phyloP scores from a whole-genome alignment of 116 monocot species.

The Phalaenopsis hybrid region DNA sequence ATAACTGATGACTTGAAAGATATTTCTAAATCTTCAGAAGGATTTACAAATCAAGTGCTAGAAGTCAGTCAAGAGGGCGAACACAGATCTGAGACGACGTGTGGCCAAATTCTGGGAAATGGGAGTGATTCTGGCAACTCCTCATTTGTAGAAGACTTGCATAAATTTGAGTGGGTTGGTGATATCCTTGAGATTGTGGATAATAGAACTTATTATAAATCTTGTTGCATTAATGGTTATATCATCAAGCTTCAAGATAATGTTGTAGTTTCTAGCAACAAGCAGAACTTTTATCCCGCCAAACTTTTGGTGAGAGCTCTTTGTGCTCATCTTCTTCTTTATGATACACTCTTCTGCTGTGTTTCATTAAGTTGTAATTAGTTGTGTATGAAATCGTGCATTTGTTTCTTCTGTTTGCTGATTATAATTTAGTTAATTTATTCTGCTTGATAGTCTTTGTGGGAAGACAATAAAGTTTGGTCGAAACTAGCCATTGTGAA shows the following conservation, averaged over 20 bases:
- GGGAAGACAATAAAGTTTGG: constrained; percentile 45
- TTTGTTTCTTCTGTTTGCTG: neutral
- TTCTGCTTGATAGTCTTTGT: constrained; percentile 40
- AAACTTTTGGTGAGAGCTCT: constrained; percentile 45
- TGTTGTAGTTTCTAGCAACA: constrained; percentile 33
- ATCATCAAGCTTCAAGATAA: constrained; percentile 55
- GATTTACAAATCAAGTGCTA: constrained; percentile 5
- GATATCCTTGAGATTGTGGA: constrained; percentile 30
- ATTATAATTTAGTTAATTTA: neutral
- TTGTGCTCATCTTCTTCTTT: neutral
- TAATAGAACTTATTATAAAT: constrained; percentile 40
- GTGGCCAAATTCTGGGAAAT: constrained; percentile 6
- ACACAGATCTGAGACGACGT: constrained; percentile 5
- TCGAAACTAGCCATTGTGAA: constrained; percentile 45
- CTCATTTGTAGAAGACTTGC: neutral
- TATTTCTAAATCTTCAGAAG: constrained; percentile 6
- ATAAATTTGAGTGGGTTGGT: constrained; percentile 44
- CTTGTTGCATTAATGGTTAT: constrained; percentile 44
- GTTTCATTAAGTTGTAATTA: constrained; percentile 1
- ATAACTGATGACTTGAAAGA: constrained; percentile 18
- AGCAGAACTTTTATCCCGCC: constrained; percentile 26
- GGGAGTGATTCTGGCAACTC: constrained; percentile 5
- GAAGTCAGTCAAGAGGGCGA: constrained; percentile 10
- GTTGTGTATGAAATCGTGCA: neutral
- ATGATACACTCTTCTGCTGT: neutral